Evolutionary conservation across 352 stramenopile genomes (phyloP), one percentile per base, ranked within the genome.

Genomic region (Phytophthora syringae): DNA sequence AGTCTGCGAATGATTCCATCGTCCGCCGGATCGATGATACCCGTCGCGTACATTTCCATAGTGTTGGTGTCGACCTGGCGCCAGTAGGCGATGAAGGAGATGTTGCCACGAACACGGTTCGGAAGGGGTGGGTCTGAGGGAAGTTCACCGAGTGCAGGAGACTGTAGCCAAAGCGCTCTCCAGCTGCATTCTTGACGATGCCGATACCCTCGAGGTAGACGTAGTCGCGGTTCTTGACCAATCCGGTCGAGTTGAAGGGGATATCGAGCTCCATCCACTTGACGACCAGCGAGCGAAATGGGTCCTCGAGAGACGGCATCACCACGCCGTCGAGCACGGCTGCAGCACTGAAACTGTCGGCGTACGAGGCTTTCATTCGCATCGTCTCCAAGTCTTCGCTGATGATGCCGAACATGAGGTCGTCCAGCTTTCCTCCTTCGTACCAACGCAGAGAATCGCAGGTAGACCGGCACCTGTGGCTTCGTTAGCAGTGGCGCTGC

Each of bases 381-480:
- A 45, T 45, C 16, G 39, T 45, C 36, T 42, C 36, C 36, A 42
- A 16, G 36, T 42, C 36, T 42, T 42, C 36, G 20, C 36, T 42
- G 11, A 42, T 42, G 36, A 45, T 42, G 36, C 36, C 36, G 36
- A 42, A 42, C 36, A 42, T 20, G 16, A 42, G 36, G 36, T 42
- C 36, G 16, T 42, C 16, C 5, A 42, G 10, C 27, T 45, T 6
- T 18, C 39, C 18, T 45, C 39, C 39, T 45, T 45, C 6, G n/a
- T 45, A 15, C 39, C 16, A 25, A 45, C 39, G 39, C n/a, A n/a
- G n/a, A n/a, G n/a, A n/a, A n/a, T 42, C 10, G 34, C 18, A 42
- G 15, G 34, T 18, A 42, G 34, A 15, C 30, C 30, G 9, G 30
- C 30, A 11, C 30, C 15, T 20, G 34, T 42, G 1, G 15, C 34